Evolutionary conservation across 202 grass and related monocot species (phyloP).

Genomic region (Alloteropsis angusta): DNA sequence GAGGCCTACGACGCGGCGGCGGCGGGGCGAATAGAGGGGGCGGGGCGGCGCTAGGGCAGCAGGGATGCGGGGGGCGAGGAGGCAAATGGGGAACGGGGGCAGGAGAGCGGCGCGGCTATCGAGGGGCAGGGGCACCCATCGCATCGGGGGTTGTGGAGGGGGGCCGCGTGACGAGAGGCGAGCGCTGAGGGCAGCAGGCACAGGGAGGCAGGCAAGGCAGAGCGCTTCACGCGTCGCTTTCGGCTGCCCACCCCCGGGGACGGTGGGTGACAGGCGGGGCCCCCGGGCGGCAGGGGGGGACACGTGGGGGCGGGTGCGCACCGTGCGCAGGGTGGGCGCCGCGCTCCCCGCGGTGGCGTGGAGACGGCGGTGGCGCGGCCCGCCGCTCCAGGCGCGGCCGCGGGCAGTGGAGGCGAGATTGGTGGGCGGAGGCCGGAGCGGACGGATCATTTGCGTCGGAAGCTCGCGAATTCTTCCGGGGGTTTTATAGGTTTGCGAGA

Average conservation of each 20-base stretch:
- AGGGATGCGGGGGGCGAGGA: constrained; percentile 8
- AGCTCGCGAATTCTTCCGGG: neutral
- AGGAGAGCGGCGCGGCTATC: constrained; percentile 50
- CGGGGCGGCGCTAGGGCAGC: constrained; percentile 2
- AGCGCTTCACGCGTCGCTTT: constrained; percentile 46
- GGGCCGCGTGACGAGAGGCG: constrained; percentile 30
- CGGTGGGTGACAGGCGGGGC: constrained; percentile 41
- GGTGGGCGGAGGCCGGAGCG: neutral
- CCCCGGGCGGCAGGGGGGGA: constrained; percentile 25
- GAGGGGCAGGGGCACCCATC: constrained; percentile 34
- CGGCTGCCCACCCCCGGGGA: constrained; percentile 43
- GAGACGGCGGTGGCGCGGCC: constrained; percentile 11
- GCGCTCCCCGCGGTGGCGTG: constrained; percentile 30
- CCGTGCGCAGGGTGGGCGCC: constrained; percentile 21
- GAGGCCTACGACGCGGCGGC: neutral
- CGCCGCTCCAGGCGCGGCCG: constrained; percentile 27
- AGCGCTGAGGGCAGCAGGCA: constrained; percentile 13
- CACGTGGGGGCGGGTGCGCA: constrained; percentile 31
- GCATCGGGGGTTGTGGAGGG: constrained; percentile 24
- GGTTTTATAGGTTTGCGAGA: constrained; percentile 34
- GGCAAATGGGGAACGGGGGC: constrained; percentile 41
- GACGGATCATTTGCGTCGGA: constrained; percentile 18
- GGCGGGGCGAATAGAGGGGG: neutral
- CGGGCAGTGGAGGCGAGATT: neutral
- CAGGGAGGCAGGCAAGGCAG: constrained; percentile 7